A percentile compares a stretch with the other conserved stretches of the same genome.
These are phyloP conservation scores for Diutina neorugosa DNA, from an alignment of 1,139 yeast genomes.

Conservation along the genomic window DNA sequence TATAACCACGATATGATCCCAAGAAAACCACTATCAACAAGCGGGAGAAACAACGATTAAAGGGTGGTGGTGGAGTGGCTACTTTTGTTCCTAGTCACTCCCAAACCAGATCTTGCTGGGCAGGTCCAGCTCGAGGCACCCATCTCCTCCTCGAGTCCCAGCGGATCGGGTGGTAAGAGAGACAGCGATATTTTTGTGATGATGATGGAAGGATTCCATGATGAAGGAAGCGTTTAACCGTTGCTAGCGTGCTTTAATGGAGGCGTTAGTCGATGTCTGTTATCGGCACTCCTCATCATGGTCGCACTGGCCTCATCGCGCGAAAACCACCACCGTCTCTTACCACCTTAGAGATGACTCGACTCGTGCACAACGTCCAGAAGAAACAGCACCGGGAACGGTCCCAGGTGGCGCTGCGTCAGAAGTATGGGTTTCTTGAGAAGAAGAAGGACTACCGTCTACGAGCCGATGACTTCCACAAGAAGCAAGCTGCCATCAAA, in stretches of 20 bases:
- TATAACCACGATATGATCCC: not conserved
- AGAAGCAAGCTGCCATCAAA: conserved; percentile 76
- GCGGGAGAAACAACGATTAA: conserved; percentile 3
- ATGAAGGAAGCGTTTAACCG: not conserved
- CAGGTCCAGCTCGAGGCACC: not conserved
- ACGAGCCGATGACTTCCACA: conserved; percentile 81
- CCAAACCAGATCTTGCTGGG: not conserved
- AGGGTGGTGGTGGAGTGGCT: conserved; percentile 1
- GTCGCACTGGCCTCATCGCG: not conserved
- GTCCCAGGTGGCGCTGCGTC: conserved; percentile 67
- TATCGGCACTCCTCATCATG: not conserved
- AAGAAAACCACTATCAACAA: not conserved
- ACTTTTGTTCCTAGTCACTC: not conserved
- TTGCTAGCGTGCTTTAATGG: not conserved
- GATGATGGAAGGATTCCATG: not conserved
- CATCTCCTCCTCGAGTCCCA: not conserved
- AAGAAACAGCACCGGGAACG: conserved; percentile 94
- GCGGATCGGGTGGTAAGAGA: conserved; percentile 1
- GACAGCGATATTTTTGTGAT: not conserved
- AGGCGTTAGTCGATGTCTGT: too few species aligned
- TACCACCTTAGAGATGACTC: conserved; percentile 1
- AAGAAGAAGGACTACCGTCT: conserved; percentile 90
- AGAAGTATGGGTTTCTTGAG: conserved; percentile 73
- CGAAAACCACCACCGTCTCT: conserved; percentile 4
- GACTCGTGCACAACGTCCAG: conserved; percentile 73